phyloP scores from a whole-genome alignment of 1,284 basidiomycete species.

The Stereum hirsutum region DNA sequence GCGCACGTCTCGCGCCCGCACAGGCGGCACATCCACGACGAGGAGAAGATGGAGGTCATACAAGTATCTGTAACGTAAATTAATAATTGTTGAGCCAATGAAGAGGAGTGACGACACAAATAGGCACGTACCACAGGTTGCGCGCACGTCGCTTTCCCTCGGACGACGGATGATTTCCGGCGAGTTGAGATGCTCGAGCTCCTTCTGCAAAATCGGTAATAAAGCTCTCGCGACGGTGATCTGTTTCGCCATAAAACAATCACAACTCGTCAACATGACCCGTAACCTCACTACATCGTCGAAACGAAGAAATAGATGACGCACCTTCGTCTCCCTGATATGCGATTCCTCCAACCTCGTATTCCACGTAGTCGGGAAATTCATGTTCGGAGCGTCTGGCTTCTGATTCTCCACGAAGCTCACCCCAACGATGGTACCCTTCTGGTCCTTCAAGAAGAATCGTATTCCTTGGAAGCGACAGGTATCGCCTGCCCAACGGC shows the following conservation, averaged over 20 bases:
- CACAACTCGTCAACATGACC: no score
- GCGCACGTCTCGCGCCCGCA: constrained; percentile 89
- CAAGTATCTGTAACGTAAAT: constrained; percentile 67
- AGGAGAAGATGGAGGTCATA: constrained; percentile 85
- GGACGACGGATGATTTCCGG: constrained; percentile 60
- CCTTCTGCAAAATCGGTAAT: constrained; percentile 57
- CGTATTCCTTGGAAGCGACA: constrained; percentile 75
- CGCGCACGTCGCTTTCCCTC: constrained; percentile 70
- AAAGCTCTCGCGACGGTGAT: constrained; percentile 62
- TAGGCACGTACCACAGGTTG: constrained; percentile 65
- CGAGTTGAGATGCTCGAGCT: constrained; percentile 59
- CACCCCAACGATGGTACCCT: constrained; percentile 49
- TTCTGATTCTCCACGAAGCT: constrained; percentile 59
- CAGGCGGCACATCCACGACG: constrained; percentile 81
- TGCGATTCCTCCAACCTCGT: constrained; percentile 36
- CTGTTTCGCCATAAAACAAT: constrained; percentile 28
- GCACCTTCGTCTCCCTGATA: constrained; percentile 52
- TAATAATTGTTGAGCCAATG: constrained; percentile 1
- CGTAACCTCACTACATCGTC: background rate
- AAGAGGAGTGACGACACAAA: no score
- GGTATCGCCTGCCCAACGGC: constrained; percentile 76
- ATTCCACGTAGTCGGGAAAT: constrained; percentile 64
- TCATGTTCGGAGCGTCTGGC: constrained; percentile 47
- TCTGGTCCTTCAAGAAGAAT: constrained; percentile 55
- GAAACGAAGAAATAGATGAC: constrained; percentile 3